Base-by-base conservation (phyloP, 176 grass and related monocot species). In the Poa pratensis region DNA sequence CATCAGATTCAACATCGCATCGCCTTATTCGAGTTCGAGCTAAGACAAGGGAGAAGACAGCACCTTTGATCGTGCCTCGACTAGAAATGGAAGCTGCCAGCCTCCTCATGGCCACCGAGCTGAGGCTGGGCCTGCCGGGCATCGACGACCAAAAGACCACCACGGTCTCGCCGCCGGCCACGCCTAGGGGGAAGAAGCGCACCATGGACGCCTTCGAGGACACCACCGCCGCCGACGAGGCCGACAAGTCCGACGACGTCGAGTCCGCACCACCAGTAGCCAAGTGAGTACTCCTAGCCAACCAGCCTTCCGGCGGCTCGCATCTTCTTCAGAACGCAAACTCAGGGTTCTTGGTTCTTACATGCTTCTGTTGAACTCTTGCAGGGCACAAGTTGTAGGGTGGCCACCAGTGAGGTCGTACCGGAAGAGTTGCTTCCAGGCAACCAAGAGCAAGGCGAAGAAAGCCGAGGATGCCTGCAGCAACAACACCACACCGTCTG, bases 71-170 rank as follows among this genome's bases (percentile, higher is more conserved):
- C 73, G 0, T 18, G 22, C 46, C 0, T 75, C 71, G 4, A 4
- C 46, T 57, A 43, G 83, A 83, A 39, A 97, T 94, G 95, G 95
- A 97, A 79, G 83, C 62, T 43, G 48, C 83, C 48, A 87, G 81
- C 88, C 86, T 97, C 70, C 88, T 97, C 75, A 94, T 84, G 86
- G 96, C 88, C 0, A 98, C 96, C 16, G 96, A 98, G 93, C 88
- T 98, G 20, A 90, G 93, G 88, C 93, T 98, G 5, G 96, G 96
- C 77, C 88, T 98, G 57, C 96, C 96, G n/a, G 96, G 96, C 27
- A 62, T 52, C 68, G 80, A 75, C 60, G 17, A 59, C 79, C 68
- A 70, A 6, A 58, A 5, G 43, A 37, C 55, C 61, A n/a, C 55
- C 19, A 10, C 22, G 12, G 13, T 46, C 5, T 30, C 84, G 20